Base-by-base conservation (phyloP, 148 eudicot genomes). In the Fagopyrum esculentum region DNA sequence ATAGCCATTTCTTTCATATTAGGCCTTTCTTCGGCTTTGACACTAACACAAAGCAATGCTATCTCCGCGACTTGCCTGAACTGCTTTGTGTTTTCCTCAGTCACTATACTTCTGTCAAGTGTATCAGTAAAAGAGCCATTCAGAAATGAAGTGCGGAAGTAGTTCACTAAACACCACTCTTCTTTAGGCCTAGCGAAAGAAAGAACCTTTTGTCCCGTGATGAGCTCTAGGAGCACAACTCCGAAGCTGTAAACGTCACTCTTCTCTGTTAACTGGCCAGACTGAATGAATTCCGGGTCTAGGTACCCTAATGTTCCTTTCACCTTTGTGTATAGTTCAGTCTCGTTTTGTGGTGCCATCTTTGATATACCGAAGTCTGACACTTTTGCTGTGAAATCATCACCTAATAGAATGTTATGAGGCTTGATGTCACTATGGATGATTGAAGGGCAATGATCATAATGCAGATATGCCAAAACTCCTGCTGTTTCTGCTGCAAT, bases 401-500 rank as follows among this genome's bases (percentile, higher is more conserved):
- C 69, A 8, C 47, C 71, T n/a, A 75, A 22, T 12, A 75, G 77
- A 16, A 75, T 75, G 55, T 75, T 75, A 7, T 15, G 56, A 6
- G 78, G 47, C 60, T 76, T 76, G 16, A 76, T 50, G 48, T 68
- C 78, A 5, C 78, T 66, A 30, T 76, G 78, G 46, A 68, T 76
- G n/a, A 76, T 66, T 6, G 73, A 44, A 43, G 8, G 82, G 78
- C 73, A 35, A 73, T 15, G 80, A 77, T 72, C 75, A 2, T 76
- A 76, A 35, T 82, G 84, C 52, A 82, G 79, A 73, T 76, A 82
- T 8, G 85, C 73, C 7, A 79, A 68, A 44, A 79, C 82, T 15
- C 80, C 60, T 4, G 85, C 82, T 22, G 85, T 54, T 66, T 83
- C 82, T 0, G 61, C 26, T 2, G 82, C 85, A 15, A 83, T 83